Base-by-base conservation (phyloP, 2,329 filamentous ascomycete genomes). In the Xylariaceae sp. region DNA sequence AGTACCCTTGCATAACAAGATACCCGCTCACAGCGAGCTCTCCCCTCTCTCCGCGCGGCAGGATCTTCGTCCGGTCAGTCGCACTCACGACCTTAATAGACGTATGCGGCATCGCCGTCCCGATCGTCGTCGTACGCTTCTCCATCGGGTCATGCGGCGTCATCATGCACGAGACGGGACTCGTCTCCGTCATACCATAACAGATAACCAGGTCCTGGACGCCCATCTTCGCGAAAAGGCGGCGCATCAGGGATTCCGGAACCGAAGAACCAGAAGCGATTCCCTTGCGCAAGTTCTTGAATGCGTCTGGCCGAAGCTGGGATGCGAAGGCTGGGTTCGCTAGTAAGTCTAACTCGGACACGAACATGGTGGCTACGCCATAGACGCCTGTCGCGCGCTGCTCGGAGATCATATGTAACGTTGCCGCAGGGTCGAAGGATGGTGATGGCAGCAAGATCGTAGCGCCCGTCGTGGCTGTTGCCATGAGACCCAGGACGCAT, bases 181-280 rank as follows among this genome's bases (percentile, higher is more conserved):
- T 78, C 1, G 91, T 96, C 68, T 96, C 91, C 2, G 91, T 96
- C 90, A 95, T 95, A 50, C 91, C 91, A 65, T 96, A 97, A 72
- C 91, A 95, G 53, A 95, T 96, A 0, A 91, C 92, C 19, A 97
- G 69, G 45, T 95, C 86, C 0, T 76, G 79, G 16, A 97, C 71
- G 39, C 93, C 93, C 7, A 97, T 73, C 2, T 72, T 75, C 20
- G 75, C 75, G 64, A 92, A 86, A 6, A 97, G 69, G 48, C 79
- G 81, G 16, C 77, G 75, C 88, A 94, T 95, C 22, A 96, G 73
- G 42, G 87, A 78, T 17, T 85, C 80, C 0, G 93, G 92, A 2
- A 97, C 85, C n/a, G 82, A 86, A 44, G 80, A 86, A 1, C 93
- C 93, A 0, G 92, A 89, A 10, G 86, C 90, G 55, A 97, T 96